Percentiles rank a stretch among this genome's conserved stretches.
phyloP scores from a whole-genome alignment of 805 yeast genomes.

The Hanseniaspora hatyaiensis region DNA sequence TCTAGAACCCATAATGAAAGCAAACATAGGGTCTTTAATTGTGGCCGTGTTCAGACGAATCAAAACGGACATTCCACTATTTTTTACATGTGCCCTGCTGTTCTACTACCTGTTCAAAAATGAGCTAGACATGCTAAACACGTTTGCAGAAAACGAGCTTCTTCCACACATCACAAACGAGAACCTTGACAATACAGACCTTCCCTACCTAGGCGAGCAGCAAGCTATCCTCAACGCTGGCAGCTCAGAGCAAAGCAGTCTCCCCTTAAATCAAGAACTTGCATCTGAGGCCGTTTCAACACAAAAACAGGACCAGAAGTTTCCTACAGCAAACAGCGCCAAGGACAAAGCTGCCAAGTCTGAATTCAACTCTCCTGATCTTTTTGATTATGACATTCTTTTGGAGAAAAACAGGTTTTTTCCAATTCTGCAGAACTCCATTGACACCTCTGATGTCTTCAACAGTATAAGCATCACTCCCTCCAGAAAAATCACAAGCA shows the following conservation, averaged over 20 bases:
- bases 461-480: slow-evolving; percentile 17
- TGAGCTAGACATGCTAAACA: slow-evolving; percentile 29
- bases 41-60: slow-evolving; percentile 18
- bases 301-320: background rate
- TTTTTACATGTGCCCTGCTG: slow-evolving; percentile 25
- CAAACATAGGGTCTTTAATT: background rate
- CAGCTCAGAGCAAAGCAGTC: too few relatives aligned
- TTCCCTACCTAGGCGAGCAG: background rate
- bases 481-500: slow-evolving; percentile 20
- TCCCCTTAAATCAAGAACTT: background rate
- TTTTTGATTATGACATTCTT: slow-evolving; percentile 22
- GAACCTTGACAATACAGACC: background rate
- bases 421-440: slow-evolving; percentile 28
- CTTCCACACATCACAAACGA: slow-evolving; percentile 25
- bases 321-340: background rate
- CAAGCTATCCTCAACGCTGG: too few relatives aligned
- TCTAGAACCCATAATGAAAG: too few relatives aligned
- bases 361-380: slow-evolving; percentile 12
- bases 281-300: background rate
- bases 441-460: slow-evolving; percentile 13
- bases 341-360: background rate
- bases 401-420: slow-evolving; percentile 32
- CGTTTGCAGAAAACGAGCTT: slow-evolving; percentile 29
- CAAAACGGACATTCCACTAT: slow-evolving; percentile 25
- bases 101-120: slow-evolving; percentile 30